Evolutionary conservation across 73 alveolate genomes (phyloP), one percentile per base, ranked within the genome.

Genomic region (Vitrella brassicaformis): DNA sequence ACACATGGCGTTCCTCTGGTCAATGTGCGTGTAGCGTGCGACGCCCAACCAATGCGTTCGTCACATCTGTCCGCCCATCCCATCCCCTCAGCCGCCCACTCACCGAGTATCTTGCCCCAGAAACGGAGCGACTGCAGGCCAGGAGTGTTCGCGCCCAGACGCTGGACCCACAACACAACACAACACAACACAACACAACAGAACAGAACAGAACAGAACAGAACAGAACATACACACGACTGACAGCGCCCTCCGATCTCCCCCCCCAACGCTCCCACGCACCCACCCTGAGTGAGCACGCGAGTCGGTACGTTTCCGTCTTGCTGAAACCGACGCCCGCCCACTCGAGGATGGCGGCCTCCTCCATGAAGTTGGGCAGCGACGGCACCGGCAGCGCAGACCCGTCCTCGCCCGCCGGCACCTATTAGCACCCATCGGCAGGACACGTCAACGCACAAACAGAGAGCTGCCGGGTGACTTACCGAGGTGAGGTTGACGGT

Each of bases 301-400:
- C n/a, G 39, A 81, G 80, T 32, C 47, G 72, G 78, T 77, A 81
- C 28, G 79, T 68, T 39, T 86, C 93, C 45, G 71, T 84, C 27
- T 81, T 87, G 10, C 88, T 87, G 80, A 86, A 81, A 27, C 86
- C 72, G 29, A 86, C 64, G 25, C 93, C 93, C 28, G 93, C 89
- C 93, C 89, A 86, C 47, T 81, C 88, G 31, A 86, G 68, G 27
- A 86, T 31, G 28, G 71, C 25, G n/a, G 84, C 27, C 67, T 81
- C 80, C 47, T 73, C 85, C n/a, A 78, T 45, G 65, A 81, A n/a
- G 80, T 86, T 81, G 22, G 87, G 87, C n/a, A 86, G 56, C 56
- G 4, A 4, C 14, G 56, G 22, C 22, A 39, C 22, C 22, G 56
- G 22, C 56, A 14, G 14, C 4, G 4, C 56, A 14, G 4, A 4